These are phyloP conservation scores for Aspergillus carlsbadensis DNA, from an alignment of 495 filamentous ascomycete genomes.

Conservation along the genomic window DNA sequence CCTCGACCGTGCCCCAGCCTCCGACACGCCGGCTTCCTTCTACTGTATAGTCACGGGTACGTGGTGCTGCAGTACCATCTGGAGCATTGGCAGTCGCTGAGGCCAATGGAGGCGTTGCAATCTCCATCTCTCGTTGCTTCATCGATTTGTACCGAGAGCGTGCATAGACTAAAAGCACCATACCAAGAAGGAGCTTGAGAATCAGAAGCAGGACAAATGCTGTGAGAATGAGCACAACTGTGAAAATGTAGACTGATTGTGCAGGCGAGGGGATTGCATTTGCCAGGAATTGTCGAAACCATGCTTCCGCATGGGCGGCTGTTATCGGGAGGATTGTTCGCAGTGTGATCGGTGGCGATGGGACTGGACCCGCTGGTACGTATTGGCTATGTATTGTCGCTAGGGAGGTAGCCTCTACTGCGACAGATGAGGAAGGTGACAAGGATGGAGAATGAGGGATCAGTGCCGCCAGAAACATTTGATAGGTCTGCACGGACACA, in stretches of 20 bases:
- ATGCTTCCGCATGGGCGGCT: constrained; percentile 32
- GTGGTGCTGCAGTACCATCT: constrained; percentile 12
- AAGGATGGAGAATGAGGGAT: constrained; percentile 72
- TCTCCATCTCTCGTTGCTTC: constrained; percentile 67
- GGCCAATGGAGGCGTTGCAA: constrained; percentile 11
- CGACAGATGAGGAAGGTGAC: constrained; percentile 70
- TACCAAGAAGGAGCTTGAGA: constrained; percentile 80
- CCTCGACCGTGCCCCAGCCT: constrained; percentile 79
- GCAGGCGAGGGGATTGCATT: constrained; percentile 46
- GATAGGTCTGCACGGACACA: constrained; percentile 91
- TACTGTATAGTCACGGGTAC: constrained; percentile 52
- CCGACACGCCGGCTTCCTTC: constrained; percentile 73
- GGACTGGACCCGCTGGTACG: constrained; percentile 26
- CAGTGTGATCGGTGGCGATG: constrained; percentile 37
- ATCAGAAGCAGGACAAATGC: constrained; percentile 74
- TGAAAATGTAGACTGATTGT: constrained; percentile 50
- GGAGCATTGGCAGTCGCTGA: background rate
- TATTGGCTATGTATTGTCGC: constrained; percentile 60
- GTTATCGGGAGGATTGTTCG: constrained; percentile 37
- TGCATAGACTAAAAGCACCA: constrained; percentile 72
- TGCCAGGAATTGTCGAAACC: constrained; percentile 40
- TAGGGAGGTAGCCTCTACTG: constrained; percentile 60
- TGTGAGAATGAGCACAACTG: constrained; percentile 75
- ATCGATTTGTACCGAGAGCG: constrained; percentile 75
- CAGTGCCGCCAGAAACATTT: constrained; percentile 92